Percentiles rank a stretch among this genome's conserved stretches.
phyloP scores from a whole-genome alignment of 176 grass and related monocot genomes.

The Panicum miliaceum region DNA sequence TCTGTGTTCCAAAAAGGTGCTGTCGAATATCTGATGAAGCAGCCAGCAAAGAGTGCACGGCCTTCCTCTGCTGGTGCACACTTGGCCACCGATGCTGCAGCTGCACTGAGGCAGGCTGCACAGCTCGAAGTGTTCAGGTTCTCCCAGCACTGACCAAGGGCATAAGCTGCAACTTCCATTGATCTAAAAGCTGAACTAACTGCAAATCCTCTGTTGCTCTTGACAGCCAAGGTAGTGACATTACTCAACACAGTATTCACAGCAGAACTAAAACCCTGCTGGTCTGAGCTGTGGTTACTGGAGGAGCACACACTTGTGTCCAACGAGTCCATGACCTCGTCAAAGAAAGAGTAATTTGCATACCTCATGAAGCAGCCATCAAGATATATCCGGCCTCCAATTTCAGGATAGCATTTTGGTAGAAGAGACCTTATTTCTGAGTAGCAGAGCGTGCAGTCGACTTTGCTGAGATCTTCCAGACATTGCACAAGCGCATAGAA shows the following conservation, averaged over 20 bases:
- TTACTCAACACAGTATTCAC: constrained; percentile 43
- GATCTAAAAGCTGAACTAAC: constrained; percentile 28
- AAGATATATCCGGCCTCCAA: constrained; percentile 51
- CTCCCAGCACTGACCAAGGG: constrained; percentile 68
- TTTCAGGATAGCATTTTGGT: constrained; percentile 52
- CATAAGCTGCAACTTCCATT: constrained; percentile 37
- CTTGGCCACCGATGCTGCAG: constrained; percentile 34
- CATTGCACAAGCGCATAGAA: constrained; percentile 58
- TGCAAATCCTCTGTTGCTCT: constrained; percentile 30
- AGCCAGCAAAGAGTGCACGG: constrained; percentile 57
- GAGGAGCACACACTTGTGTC: constrained; percentile 55
- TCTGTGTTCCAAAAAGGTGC: constrained; percentile 54
- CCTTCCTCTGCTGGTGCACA: constrained; percentile 56
- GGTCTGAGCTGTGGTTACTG: constrained; percentile 17
- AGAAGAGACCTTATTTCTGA: constrained; percentile 48
- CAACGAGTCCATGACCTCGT: constrained; percentile 33
- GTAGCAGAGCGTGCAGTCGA: constrained; percentile 57
- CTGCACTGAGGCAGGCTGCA: constrained; percentile 48
- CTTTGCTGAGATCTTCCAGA: constrained; percentile 47
- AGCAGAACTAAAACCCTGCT: constrained; percentile 19
- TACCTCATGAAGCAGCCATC: constrained; percentile 72
- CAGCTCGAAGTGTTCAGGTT: constrained; percentile 57
- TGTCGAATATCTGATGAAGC: constrained; percentile 61
- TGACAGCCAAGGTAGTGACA: constrained; percentile 42
- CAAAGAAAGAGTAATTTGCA: constrained; percentile 51